Evolutionary conservation across 257 asterid genomes (phyloP), one percentile per base, ranked within the genome.

Genomic region (Fraxinus quadrangulata): DNA sequence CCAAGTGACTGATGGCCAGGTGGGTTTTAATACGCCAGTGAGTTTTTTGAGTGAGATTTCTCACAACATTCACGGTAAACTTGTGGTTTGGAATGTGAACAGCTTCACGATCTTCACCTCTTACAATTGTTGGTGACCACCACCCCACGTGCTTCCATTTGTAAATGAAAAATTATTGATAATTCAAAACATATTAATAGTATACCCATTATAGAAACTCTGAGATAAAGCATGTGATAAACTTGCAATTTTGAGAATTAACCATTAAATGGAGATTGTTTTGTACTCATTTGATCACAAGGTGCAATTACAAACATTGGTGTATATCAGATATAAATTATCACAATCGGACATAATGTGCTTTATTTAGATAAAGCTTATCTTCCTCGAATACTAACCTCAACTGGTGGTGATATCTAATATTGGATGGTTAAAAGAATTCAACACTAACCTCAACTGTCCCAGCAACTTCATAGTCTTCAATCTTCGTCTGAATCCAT

Each of bases 41-140:
- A 79, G 94, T 89, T 88, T 92, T 94, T 80, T 94, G 97, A 71
- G 81, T 90, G 79, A 94, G 92, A 85, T 94, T 94, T 76, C 98
- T 86, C 84, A 94, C 97, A 81, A 94, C 92, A 83, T 94, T 94
- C 85, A 92, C 84, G 17, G 97, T 94, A 70, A 94, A 92, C 89
- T 94, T 90, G 89, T 94, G 98, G 89, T 94, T 94, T 78, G 98
- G 98, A 77, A 94, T 92, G 86, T 94, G 96, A 85, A 94, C 93
- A 78, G 98, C 98, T 87, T 94, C 98, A 71, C 98, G 97, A 79
- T 94, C 94, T 80, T 94, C 98, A n/a, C 98, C 98, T 86, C 98
- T 89, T 84, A 94, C 73, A 84, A 94, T 85, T 81, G 98, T 92
- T 45, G 97, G 98, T 31, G 97, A 92, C 98, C 98, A 94, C 98